Conservation (phyloP, 768 basidiomycete genomes). For the Cystofilobasidium macerans region DNA sequence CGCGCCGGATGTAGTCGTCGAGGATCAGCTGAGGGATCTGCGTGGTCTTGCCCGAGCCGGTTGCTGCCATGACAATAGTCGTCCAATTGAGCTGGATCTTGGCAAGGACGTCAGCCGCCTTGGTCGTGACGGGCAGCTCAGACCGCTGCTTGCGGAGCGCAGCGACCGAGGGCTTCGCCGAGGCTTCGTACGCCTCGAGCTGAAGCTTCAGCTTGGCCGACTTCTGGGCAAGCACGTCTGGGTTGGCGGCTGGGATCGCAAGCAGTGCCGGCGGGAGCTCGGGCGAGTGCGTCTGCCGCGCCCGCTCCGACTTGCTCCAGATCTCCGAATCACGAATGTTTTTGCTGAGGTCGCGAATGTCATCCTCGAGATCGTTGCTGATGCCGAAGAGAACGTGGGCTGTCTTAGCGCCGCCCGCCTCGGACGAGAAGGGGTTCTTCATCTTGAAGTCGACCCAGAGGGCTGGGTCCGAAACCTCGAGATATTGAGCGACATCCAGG, state of each 20-base stretch:
- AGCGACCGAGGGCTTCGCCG: slow-evolving; percentile 47
- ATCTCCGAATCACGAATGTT: slow-evolving; percentile 51
- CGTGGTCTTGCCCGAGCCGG: slow-evolving; percentile 87
- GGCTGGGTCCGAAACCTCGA: slow-evolving; percentile 67
- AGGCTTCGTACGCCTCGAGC: slow-evolving; percentile 50
- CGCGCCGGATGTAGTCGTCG: slow-evolving; percentile 64
- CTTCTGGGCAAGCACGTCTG: slow-evolving; percentile 39
- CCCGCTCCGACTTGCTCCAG: slow-evolving; percentile 32
- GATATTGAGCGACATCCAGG: slow-evolving; percentile 75
- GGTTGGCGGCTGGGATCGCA: slow-evolving; percentile 27
- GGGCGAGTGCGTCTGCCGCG: slow-evolving; percentile 16
- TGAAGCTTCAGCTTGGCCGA: slow-evolving; percentile 50
- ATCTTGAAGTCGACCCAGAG: slow-evolving; percentile 70
- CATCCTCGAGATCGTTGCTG: slow-evolving; percentile 53
- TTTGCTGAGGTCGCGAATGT: slow-evolving; percentile 57
- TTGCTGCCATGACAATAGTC: slow-evolving; percentile 42
- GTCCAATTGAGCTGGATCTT: slow-evolving; percentile 69
- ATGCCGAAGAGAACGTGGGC: slow-evolving; percentile 59
- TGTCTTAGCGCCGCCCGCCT: slow-evolving; percentile 28
- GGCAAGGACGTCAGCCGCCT: slow-evolving; percentile 54
- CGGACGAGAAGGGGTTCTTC: slow-evolving; percentile 54
- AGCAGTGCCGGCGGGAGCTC: slow-evolving; percentile 2
- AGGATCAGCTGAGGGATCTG: slow-evolving; percentile 88
- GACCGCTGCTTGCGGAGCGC: slow-evolving; percentile 58
- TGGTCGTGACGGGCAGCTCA: slow-evolving; percentile 62